Evolutionary conservation across 805 yeast genomes (phyloP), one percentile per base, ranked within the genome.

Genomic region (Saccharomycopsis oosterbeekiorum): DNA sequence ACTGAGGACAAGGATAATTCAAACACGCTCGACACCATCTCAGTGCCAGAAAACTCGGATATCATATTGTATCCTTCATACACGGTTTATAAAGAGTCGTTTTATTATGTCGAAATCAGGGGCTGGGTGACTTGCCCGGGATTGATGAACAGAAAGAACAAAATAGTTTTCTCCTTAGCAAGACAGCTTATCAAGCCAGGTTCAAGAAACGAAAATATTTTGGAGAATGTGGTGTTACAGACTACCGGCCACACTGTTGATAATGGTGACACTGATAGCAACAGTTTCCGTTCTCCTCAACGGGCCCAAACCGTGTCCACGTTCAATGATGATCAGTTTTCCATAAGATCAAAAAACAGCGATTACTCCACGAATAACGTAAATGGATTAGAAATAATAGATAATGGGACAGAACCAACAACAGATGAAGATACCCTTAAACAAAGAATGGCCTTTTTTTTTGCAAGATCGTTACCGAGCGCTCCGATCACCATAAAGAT

Each of bases 51-150:
- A n/a, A 85, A 86, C 65, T 84, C 90, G 37, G 73, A 79, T 17
- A 78, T 89, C n/a, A 71, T 82, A 1, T 71, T 86, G 47, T 84
- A 81, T 66, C 86, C 86, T 24, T 78, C 85, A 3, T 85, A 78
- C 70, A 76, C 84, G 0, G 61, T 65, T 11, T 65, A 68, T 14
- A 70, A 67, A 11, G 71, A 69, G 15, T 68, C 68, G 8, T 76
- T 75, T 58, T 82, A 76, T 65, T 80, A 80, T 47, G 80, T 86
- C 1, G 83, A 83, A 41, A 82, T 92, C 2, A 78, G 88, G 54
- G 97, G 97, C 6, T 82, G 88, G 80, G 74, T 87, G 34, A 78
- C 82, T 11, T 77, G 88, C 51, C 89, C 91, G 0, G 96, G 96
- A 0, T 75, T 80, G 9, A 80, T 84, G 77, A 80, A 81, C 37